Base-by-base conservation (phyloP, 2,329 filamentous ascomycete genomes). In the Moelleriella libera region DNA sequence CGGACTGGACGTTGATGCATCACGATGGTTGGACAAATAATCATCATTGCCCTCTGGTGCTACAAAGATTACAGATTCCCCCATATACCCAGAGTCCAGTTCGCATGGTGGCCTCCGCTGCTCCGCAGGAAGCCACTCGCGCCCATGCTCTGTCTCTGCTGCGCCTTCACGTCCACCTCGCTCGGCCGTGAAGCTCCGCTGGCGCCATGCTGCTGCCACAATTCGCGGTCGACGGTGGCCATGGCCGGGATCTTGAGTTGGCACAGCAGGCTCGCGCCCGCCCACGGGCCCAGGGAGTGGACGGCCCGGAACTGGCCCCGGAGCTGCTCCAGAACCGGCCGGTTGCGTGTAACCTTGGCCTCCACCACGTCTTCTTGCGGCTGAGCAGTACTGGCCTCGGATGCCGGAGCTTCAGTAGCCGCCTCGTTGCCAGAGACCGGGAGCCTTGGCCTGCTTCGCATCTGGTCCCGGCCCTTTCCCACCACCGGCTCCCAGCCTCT, bases 401-500 rank as follows among this genome's bases (percentile, higher is more conserved):
- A 52, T 45, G 8, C 12, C 3, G 8, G 21, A 3, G 21, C 21
- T 21, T 21, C 21, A 21, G 21, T 21, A 2, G 21, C 21, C 21
- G 21, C 21, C 21, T 3, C 21, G 21, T 3, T 21, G 21, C 21
- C 21, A 21, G 21, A 21, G 21, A 21, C 21, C 21, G 21, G 21
- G 21, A 21, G 2, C 21, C 21, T 21, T 21, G 21, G 32, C 12
- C 32, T 37, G 32, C 32, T 37, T 12, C 60, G 47, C 66, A 69
- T 34, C 76, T 60, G 49, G 75, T 68, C 9, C 78, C 79, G 4
- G 79, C 75, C 1, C 54, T 83, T 85, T 37, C 83, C 88, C 42
- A 75, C 73, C 2, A 95, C 80, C 0, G 78, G 72, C 54, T 86
- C 80, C 88, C 90, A 97, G 6, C 87, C 85, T 51, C 80, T 71